Evolutionary conservation across 106 monocot genomes (phyloP).

Genomic region (Acanthochlamys bracteata): DNA sequence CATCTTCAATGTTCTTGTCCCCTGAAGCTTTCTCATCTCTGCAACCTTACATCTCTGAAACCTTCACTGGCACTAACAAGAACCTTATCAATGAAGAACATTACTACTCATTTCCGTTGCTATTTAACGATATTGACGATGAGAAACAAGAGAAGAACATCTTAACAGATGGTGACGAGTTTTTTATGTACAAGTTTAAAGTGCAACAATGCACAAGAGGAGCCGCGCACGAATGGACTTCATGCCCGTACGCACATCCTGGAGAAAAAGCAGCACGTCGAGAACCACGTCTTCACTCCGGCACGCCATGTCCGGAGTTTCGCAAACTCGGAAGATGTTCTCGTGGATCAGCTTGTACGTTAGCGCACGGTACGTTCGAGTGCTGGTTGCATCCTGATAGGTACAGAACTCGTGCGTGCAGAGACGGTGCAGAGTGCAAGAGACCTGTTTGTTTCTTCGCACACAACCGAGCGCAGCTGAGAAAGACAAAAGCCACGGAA

Average conservation of each 20-base stretch:
- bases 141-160: too few species aligned
- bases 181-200: neutral
- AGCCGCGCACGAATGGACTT: neutral
- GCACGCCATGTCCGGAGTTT: neutral
- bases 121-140: too few species aligned
- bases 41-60: too few species aligned
- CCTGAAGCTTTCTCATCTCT: too few species aligned
- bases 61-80: too few species aligned
- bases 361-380: neutral
- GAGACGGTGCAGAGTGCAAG: neutral
- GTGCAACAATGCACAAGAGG: neutral
- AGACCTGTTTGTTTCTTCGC: neutral
- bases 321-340: neutral
- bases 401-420: neutral
- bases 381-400: neutral
- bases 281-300: neutral
- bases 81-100: neutral
- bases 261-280: neutral
- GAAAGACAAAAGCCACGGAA: neutral
- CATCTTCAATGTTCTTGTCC: too few species aligned
- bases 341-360: neutral
- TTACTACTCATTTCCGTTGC: neutral
- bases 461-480: neutral
- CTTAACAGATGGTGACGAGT: neutral
- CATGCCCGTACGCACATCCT: neutral